Conservation (phyloP, 2,329 filamentous ascomycete species). For the Simplicillium aogashimaense region DNA sequence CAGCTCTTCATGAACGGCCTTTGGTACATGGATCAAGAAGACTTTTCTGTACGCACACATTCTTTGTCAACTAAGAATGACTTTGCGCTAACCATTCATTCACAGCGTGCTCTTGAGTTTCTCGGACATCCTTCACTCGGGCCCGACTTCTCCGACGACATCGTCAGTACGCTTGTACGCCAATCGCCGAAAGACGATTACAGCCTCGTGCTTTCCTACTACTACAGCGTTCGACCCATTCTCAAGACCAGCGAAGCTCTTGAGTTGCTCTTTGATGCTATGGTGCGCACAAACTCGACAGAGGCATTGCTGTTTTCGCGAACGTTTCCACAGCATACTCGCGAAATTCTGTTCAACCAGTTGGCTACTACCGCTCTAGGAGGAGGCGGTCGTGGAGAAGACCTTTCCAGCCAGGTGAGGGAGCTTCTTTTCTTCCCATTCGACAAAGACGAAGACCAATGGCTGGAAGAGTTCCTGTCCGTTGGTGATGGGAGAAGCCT, state of each 20-base stretch:
- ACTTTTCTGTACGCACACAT: constrained; percentile 47
- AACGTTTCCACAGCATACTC: constrained; percentile 49
- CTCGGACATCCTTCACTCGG: constrained; percentile 72
- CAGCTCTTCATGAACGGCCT: constrained; percentile 73
- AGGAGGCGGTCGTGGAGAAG: constrained; percentile 23
- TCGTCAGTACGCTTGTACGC: constrained; percentile 58
- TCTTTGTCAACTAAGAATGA: neutral
- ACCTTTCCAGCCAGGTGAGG: constrained; percentile 44
- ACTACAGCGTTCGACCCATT: constrained; percentile 63
- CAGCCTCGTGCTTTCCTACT: constrained; percentile 65
- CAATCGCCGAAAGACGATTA: constrained; percentile 50
- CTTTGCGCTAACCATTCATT: neutral
- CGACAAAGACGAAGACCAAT: constrained; percentile 58
- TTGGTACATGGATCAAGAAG: constrained; percentile 66
- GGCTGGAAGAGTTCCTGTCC: constrained; percentile 62
- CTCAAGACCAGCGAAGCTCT: constrained; percentile 55
- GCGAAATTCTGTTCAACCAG: constrained; percentile 55
- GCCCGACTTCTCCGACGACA: constrained; percentile 76
- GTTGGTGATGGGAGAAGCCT: constrained; percentile 54
- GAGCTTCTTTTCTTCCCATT: constrained; percentile 68
- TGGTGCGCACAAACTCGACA: constrained; percentile 56
- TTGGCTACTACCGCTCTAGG: constrained; percentile 49
- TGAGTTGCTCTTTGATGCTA: constrained; percentile 57
- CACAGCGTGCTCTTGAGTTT: constrained; percentile 58
- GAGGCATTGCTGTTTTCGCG: constrained; percentile 69